phyloP scores from a whole-genome alignment of 148 eudicot species.

The Selenicereus undatus region DNA sequence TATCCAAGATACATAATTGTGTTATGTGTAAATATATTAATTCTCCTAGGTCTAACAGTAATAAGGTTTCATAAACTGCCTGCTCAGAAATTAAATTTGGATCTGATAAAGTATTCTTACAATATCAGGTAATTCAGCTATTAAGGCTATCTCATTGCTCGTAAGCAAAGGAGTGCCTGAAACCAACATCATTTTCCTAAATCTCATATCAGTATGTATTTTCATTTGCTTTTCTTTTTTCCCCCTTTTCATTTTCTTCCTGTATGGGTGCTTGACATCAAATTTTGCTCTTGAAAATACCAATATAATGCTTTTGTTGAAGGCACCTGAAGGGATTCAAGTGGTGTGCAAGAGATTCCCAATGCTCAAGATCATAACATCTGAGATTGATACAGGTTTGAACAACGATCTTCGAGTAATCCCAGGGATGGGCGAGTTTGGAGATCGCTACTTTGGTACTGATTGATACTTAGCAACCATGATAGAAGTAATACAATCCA shows the following conservation, averaged over 20 bases:
- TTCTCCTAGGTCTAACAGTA: too few species aligned
- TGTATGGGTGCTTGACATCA: too few species aligned
- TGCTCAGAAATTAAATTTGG: background rate
- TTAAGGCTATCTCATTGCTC: constrained; percentile 54
- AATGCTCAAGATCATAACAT: constrained; percentile 53
- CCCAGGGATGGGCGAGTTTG: constrained; percentile 76
- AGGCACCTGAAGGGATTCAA: constrained; percentile 73
- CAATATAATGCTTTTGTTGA: background rate
- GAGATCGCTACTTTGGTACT: constrained; percentile 67
- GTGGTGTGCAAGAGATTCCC: constrained; percentile 52
- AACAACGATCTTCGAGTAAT: constrained; percentile 46
- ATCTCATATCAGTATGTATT: constrained; percentile 60
- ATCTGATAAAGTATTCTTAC: background rate
- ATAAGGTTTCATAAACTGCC: too few species aligned
- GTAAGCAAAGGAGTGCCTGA: constrained; percentile 60
- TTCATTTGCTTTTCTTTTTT: background rate
- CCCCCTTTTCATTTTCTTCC: background rate
- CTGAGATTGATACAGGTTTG: constrained; percentile 50
- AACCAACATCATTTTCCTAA: constrained; percentile 62
- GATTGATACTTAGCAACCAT: background rate
- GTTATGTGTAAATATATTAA: too few species aligned
- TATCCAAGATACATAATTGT: background rate
- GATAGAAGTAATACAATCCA: too few species aligned
- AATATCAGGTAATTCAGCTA: constrained; percentile 57
- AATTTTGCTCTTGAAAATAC: too few species aligned